These are phyloP conservation scores for Dactylella cylindrospora DNA, from an alignment of 2,329 filamentous ascomycete genomes.

Conservation along the genomic window DNA sequence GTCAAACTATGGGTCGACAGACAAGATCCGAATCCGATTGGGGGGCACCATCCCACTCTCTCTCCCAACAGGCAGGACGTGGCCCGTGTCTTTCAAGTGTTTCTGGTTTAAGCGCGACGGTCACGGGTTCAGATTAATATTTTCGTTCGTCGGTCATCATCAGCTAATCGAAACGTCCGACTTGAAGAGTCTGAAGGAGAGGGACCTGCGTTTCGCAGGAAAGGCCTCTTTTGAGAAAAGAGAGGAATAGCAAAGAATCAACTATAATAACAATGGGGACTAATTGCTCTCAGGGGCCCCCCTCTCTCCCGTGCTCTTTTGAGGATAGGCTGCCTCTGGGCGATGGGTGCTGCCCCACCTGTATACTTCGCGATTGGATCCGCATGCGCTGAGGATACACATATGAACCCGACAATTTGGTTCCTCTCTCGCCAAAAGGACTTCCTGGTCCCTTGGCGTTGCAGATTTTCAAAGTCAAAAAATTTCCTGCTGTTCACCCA, in stretches of 20 bases:
- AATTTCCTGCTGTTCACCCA: constrained; percentile 4
- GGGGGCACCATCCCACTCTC: constrained; percentile 5
- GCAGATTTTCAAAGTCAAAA: constrained; percentile 11
- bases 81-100: not conserved
- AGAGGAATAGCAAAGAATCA: constrained; percentile 6
- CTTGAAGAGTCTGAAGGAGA: constrained; percentile 25
- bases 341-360: constrained; percentile 17
- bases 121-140: not conserved
- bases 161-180: constrained; percentile 18
- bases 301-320: constrained; percentile 24
- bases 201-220: constrained; percentile 40
- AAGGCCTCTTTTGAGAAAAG: not conserved
- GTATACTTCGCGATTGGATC: constrained; percentile 25
- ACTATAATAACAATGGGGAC: too few relatives aligned
- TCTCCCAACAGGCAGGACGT: not conserved
- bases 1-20: constrained; percentile 12
- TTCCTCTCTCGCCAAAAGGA: constrained; percentile 36
- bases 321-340: not conserved
- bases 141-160: constrained; percentile 15
- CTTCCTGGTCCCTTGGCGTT: constrained; percentile 28
- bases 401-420: constrained; percentile 32
- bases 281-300: constrained; percentile 24
- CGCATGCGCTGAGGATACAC: constrained; percentile 7
- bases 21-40: constrained; percentile 11
- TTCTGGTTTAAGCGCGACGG: constrained; percentile 8